Conservation (phyloP, 2,329 filamentous ascomycete genomes). For the Hansfordia pulvinata region DNA sequence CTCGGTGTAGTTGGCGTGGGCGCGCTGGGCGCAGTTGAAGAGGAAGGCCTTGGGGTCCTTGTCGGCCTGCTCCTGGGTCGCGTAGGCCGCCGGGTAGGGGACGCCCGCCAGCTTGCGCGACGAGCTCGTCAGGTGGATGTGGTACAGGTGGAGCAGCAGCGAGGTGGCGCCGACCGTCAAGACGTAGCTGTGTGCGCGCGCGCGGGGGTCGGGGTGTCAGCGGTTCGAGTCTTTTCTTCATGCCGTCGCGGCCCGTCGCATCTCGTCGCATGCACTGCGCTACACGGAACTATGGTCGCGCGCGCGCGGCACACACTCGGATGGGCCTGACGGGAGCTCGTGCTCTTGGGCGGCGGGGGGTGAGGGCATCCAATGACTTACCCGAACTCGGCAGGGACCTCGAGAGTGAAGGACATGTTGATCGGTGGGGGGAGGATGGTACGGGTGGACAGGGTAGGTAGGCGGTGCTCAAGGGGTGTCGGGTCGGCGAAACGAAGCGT, state of each 20-base stretch:
- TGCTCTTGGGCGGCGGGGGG: neutral
- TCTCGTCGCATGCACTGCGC: too few species aligned
- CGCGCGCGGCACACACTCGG: slow-evolving; percentile 1
- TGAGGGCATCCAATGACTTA: slow-evolving; percentile 17
- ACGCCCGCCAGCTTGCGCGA: slow-evolving; percentile 39
- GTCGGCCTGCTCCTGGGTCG: slow-evolving; percentile 34
- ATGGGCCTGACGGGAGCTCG: slow-evolving; percentile 1
- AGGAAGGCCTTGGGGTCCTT: slow-evolving; percentile 37
- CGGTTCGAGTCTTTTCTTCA: neutral
- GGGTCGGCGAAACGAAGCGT: too few species aligned
- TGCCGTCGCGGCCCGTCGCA: neutral
- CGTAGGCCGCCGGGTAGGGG: slow-evolving; percentile 44
- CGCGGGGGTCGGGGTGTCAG: neutral
- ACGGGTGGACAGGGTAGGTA: too few species aligned
- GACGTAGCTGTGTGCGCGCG: slow-evolving; percentile 35
- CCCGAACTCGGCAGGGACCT: slow-evolving; percentile 36
- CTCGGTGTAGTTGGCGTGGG: slow-evolving; percentile 52
- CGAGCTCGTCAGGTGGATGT: slow-evolving; percentile 29
- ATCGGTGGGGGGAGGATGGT: slow-evolving; percentile 3
- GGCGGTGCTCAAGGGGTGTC: too few species aligned
- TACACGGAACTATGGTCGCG: neutral
- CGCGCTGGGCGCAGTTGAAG: slow-evolving; percentile 44
- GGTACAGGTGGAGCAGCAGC: slow-evolving; percentile 43
- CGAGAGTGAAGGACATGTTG: slow-evolving; percentile 28
- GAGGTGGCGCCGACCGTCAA: slow-evolving; percentile 41